Evolutionary conservation across 495 filamentous ascomycete species (phyloP), one percentile per base, ranked within the genome.

Genomic region (Evansstolkia leycettana): DNA sequence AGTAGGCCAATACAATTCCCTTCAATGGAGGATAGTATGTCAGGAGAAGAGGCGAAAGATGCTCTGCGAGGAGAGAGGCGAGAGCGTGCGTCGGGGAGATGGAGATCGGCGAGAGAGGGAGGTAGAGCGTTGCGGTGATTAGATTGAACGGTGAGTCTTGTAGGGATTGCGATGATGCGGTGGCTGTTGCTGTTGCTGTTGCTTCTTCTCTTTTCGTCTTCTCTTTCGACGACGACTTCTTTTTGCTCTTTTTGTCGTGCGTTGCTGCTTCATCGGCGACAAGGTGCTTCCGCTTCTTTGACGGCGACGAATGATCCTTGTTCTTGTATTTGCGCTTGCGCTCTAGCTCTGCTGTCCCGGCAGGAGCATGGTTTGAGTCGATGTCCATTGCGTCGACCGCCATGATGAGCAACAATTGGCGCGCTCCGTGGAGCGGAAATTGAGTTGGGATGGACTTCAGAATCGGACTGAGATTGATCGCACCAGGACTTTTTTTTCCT

Each of bases 21-120:
- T 68, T 57, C 35, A 86, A 60, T 2, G 80, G 79, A 7, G 81
- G 70, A 43, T 76, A 84, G 58, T 84, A 89, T 17, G 69, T 77
- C 25, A 89, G 70, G 18, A 89, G 65, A 12, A 84, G 64, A 10
- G 83, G 82, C 12, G 82, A 82, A 28, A 87, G 68, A 50, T 86
- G 78, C 47, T 84, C 80, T 26, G 78, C 76, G 42, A 78, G 72
- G 17, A 83, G 54, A 24, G 75, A 76, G 43, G 75, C 67, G 33
- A 78, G 54, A n/a, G 80, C 76, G 47, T 70, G 64, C 6, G 58
- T 58, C 18, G 79, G 67, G 8, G 73, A 73, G 41, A 81, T 73
- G 3, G 73, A 71, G 40, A 81, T 73, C 12, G 82, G 82, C 16
- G 81, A 67, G 18, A 86, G 57, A 10, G 82, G 73, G 31, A 86